phyloP scores from a whole-genome alignment of 352 stramenopile genomes.

The Pythium grandisporangium region DNA sequence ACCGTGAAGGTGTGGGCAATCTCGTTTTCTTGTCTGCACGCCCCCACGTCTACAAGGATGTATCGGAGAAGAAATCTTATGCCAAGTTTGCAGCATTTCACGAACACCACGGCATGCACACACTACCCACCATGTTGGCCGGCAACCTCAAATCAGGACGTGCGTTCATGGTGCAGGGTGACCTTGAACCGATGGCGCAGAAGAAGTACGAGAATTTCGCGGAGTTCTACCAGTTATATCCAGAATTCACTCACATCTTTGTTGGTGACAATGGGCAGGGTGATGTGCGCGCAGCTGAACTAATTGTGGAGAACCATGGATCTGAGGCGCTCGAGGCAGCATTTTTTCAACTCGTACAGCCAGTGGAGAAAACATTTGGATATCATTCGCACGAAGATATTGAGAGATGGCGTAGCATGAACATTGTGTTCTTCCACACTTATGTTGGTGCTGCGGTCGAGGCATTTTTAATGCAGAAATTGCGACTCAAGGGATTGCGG shows the following conservation, averaged over 20 bases:
- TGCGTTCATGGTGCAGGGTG: slow-evolving; percentile 93
- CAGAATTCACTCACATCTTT: slow-evolving; percentile 98
- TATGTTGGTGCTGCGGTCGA: slow-evolving; percentile 83
- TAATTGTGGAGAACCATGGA: slow-evolving; percentile 79
- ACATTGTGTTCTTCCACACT: slow-evolving; percentile 90
- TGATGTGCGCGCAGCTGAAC: slow-evolving; percentile 86
- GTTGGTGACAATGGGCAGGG: slow-evolving; percentile 97
- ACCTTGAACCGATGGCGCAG: slow-evolving; percentile 93
- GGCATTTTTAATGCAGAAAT: slow-evolving; percentile 59
- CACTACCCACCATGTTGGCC: slow-evolving; percentile 91
- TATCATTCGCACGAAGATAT: slow-evolving; percentile 68
- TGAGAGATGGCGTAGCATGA: slow-evolving; percentile 73
- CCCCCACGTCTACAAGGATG: slow-evolving; percentile 98
- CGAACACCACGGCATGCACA: slow-evolving; percentile 91
- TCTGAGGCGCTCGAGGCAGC: slow-evolving; percentile 52
- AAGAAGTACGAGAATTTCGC: slow-evolving; percentile 96
- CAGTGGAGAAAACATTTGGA: slow-evolving; percentile 77
- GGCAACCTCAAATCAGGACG: slow-evolving; percentile 91
- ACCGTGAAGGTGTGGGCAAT: slow-evolving; percentile 92
- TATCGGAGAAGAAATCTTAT: slow-evolving; percentile 97
- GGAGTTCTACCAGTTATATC: slow-evolving; percentile 96
- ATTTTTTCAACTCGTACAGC: slow-evolving; percentile 89
- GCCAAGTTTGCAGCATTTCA: slow-evolving; percentile 94
- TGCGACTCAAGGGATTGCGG: slow-evolving; percentile 51
- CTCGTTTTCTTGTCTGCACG: slow-evolving; percentile 97